A percentile compares a stretch with the other conserved stretches of the same genome.
phyloP scores from a whole-genome alignment of 208 protist genomes.

The Trypanosoma melophagium region DNA sequence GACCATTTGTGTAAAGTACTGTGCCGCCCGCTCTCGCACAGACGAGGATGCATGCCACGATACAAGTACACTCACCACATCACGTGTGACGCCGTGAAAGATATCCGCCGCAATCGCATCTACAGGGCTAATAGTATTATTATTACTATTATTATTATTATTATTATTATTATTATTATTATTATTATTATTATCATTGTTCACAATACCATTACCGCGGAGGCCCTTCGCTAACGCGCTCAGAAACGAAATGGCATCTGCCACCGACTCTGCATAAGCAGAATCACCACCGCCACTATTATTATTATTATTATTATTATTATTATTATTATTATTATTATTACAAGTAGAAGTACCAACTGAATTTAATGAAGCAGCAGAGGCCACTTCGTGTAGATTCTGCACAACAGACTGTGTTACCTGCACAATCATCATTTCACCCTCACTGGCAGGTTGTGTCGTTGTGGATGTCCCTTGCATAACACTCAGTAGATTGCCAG shows the following conservation, averaged over 20 bases:
- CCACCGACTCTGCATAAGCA: slow-evolving; percentile 32
- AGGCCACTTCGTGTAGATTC: slow-evolving; percentile 7
- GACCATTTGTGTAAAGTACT: slow-evolving; percentile 68
- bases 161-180: not conserved
- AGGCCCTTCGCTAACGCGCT: slow-evolving; percentile 51
- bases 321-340: not conserved
- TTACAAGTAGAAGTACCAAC: not conserved
- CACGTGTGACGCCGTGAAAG: slow-evolving; percentile 44
- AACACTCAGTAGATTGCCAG: slow-evolving; percentile 59
- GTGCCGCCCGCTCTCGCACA: slow-evolving; percentile 52
- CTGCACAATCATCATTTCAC: slow-evolving; percentile 19
- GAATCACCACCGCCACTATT: not conserved
- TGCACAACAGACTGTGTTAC: slow-evolving; percentile 18
- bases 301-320: slow-evolving; percentile 1
- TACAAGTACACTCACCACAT: slow-evolving; percentile 39
- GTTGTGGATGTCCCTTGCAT: not conserved
- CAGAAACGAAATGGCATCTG: slow-evolving; percentile 54
- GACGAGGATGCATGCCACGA: slow-evolving; percentile 31
- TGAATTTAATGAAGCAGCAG: not conserved
- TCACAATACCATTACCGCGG: not conserved
- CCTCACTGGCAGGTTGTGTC: slow-evolving; percentile 1
- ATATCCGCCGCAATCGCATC: slow-evolving; percentile 22
- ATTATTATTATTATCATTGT: not conserved
- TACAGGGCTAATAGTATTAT: slow-evolving; percentile 6
- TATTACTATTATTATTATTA: slow-evolving; percentile 1